These are phyloP conservation scores for Chalciporus pseudorubinellus DNA, from an alignment of 768 basidiomycete species.

Conservation along the genomic window DNA sequence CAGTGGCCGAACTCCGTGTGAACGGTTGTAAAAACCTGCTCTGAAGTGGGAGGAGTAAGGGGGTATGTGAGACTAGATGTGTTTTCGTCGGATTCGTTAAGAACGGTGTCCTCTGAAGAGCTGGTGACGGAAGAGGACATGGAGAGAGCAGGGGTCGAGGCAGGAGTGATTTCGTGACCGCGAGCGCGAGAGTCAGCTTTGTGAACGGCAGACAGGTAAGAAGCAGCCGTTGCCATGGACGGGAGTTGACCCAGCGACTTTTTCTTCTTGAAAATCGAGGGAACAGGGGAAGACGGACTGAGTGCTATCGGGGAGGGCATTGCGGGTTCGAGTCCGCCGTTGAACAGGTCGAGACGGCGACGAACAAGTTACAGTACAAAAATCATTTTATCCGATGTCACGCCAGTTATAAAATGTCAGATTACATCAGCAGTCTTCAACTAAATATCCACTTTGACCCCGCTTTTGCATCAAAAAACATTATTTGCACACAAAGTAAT, in stretches of 20 bases:
- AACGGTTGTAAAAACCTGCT: conserved; percentile 72
- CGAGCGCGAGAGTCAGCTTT: conserved; percentile 69
- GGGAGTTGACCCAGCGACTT: conserved; percentile 34
- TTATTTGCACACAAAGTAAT: neutral
- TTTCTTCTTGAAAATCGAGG: conserved; percentile 66
- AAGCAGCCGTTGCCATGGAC: conserved; percentile 50
- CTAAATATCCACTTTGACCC: no score
- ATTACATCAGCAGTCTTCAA: conserved; percentile 26
- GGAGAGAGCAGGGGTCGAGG: conserved; percentile 70
- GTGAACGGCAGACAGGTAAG: conserved; percentile 60
- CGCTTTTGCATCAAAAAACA: neutral
- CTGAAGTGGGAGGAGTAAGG: conserved; percentile 70
- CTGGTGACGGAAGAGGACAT: conserved; percentile 70
- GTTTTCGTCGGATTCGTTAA: conserved; percentile 53
- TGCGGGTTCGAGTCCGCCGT: conserved; percentile 6
- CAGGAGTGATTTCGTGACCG: conserved; percentile 44
- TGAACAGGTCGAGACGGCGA: conserved; percentile 9
- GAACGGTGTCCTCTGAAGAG: conserved; percentile 64
- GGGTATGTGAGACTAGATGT: conserved; percentile 62
- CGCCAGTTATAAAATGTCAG: conserved; percentile 19
- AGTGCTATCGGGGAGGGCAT: conserved; percentile 68
- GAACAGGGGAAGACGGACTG: conserved; percentile 45
- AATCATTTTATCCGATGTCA: conserved; percentile 15
- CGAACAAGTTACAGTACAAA: conserved; percentile 8
- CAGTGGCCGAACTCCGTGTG: conserved; percentile 95